phyloP scores from a whole-genome alignment of 23 red algal species.

The Pyropia yezoensis region DNA sequence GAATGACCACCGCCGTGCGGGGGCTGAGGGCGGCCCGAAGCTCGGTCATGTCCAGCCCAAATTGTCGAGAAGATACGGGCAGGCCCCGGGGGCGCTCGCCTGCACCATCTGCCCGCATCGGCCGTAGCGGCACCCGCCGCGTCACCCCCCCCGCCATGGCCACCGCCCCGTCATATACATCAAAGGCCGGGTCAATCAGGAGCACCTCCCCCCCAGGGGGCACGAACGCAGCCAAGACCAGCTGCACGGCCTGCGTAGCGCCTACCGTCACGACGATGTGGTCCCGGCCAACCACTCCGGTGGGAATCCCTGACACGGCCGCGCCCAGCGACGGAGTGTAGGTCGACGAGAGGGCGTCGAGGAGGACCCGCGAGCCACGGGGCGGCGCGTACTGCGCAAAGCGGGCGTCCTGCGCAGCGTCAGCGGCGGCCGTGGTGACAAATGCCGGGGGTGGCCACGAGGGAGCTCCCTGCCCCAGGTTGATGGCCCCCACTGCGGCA shows the following conservation, averaged over 20 bases:
- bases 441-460: slow-evolving; percentile 74
- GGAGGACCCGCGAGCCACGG: slow-evolving; percentile 28
- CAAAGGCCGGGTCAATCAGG: slow-evolving; percentile 84
- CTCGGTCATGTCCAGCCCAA: slow-evolving; percentile 59
- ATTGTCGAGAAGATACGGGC: slow-evolving; percentile 27
- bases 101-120: background rate
- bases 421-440: slow-evolving; percentile 32
- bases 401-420: slow-evolving; percentile 17
- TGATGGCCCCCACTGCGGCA: slow-evolving; percentile 34
- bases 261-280: slow-evolving; percentile 87
- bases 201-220: slow-evolving; percentile 75
- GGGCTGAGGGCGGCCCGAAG: slow-evolving; percentile 23
- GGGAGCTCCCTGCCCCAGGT: slow-evolving; percentile 67
- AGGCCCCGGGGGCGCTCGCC: too few species aligned
- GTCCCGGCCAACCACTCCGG: slow-evolving; percentile 10
- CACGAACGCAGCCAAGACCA: slow-evolving; percentile 45
- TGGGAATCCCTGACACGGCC: background rate
- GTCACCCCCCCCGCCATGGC: slow-evolving; percentile 41
- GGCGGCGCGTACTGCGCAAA: slow-evolving; percentile 64
- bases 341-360: slow-evolving; percentile 13
- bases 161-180: slow-evolving; percentile 69
- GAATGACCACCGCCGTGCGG: slow-evolving; percentile 55
- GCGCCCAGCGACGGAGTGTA: slow-evolving; percentile 33
- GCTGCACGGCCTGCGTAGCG: slow-evolving; percentile 65
- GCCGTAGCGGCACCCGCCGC: slow-evolving; percentile 16